Base-by-base conservation (phyloP, 1,284 basidiomycete species). In the Neotropicomus parvogracilis region DNA sequence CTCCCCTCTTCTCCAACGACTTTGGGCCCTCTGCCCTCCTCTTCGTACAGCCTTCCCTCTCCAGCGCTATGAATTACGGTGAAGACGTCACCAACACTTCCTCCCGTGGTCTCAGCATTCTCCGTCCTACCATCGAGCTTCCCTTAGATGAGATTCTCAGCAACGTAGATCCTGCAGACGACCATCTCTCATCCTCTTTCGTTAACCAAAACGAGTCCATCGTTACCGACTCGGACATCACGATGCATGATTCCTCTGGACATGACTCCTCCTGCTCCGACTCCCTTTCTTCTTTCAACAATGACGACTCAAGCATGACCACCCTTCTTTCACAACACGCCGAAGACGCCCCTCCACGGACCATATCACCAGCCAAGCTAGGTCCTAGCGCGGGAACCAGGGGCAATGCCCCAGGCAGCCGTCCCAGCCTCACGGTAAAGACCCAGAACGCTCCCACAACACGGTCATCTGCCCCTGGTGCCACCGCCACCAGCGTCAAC, bases 11-110 rank as follows among this genome's bases (percentile, higher is more conserved):
- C 67, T 79, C 77, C 34, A 78, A 68, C 57, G 83, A 83, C 57
- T 89, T 90, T 57, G 81, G 82, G 32, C 85, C 87, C 9, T 74
- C 83, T 35, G 85, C 85, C n/a, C 70, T 89, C n/a, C 72, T 90
- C 50, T 80, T 78, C 58, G 73, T 80, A 3, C 72, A 80, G 33
- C 83, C 83, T 3, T 79, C 83, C 17, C 65, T 81, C 40, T 78
- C 82, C 64, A 84, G 74, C 53, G 65, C 74, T 48, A 78, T 84
- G 75, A 85, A 79, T 58, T 88, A 88, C 63, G 86, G 85, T 50
- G 86, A 88, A 65, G 85, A 80, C 41, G 72, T 81, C 59, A 75
- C 71, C 59, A 71, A 73, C 50, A 64, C 63, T 34, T 59, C 63
- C 41, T 62, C 71, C 16, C 78, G 81, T 52, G 69, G 73, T 31